phyloP scores from a whole-genome alignment of 345 rosid species.

The Sisymbrium irio region DNA sequence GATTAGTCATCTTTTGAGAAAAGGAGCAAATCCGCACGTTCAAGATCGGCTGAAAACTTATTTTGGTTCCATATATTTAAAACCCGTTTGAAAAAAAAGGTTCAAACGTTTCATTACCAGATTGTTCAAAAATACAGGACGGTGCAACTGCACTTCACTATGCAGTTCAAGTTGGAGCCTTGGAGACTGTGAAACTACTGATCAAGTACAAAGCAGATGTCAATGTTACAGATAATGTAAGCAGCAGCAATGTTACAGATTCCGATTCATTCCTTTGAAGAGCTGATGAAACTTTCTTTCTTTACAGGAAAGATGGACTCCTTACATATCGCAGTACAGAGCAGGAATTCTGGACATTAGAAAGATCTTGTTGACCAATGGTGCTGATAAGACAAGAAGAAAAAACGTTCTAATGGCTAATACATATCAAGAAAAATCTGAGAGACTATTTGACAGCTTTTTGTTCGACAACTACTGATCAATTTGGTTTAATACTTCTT shows the following conservation, averaged over 20 bases:
- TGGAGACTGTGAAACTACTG: conserved; percentile 79
- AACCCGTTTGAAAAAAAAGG: neutral
- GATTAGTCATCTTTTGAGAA: conserved; percentile 85
- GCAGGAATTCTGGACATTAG: conserved; percentile 64
- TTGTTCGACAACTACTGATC: neutral
- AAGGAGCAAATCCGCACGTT: conserved; percentile 83
- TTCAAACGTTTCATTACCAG: neutral
- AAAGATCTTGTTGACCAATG: conserved; percentile 68
- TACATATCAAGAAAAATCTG: neutral
- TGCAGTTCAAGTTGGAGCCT: conserved; percentile 75
- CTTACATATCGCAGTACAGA: conserved; percentile 85
- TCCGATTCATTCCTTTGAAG: neutral
- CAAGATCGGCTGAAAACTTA: conserved; percentile 58
- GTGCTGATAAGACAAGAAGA: conserved; percentile 84
- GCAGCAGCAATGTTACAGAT: conserved; percentile 34
- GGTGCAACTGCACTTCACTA: conserved; percentile 87
- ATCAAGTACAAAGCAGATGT: conserved; percentile 55
- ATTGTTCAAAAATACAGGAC: conserved; percentile 44
- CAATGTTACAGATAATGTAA: conserved; percentile 71
- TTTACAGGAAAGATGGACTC: conserved; percentile 94
- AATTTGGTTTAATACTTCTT: conserved; percentile 1
- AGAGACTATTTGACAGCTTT: neutral
- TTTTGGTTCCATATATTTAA: neutral
- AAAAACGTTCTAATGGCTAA: conserved; percentile 48
- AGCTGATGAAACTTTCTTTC: conserved; percentile 23